Evolutionary conservation across 2,329 filamentous ascomycete genomes (phyloP), one percentile per base, ranked within the genome.

Genomic region (Hymenoscyphus albidus): DNA sequence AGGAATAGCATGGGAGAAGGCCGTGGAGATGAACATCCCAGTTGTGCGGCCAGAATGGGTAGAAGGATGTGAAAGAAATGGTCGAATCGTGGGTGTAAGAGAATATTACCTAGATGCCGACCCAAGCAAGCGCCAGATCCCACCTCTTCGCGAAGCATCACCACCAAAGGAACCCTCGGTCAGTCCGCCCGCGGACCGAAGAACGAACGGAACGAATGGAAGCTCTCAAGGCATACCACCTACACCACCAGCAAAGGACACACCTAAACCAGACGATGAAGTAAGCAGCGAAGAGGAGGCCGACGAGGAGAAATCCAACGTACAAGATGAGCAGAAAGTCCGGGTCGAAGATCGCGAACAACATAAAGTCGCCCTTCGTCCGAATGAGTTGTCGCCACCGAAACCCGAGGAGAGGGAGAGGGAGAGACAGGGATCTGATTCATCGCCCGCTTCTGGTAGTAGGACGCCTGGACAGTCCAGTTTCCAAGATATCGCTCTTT

Each of bases 1-100:
- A 63, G 95, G 95, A 39, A 84, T 91, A 60, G 85, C 89, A 13
- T 99, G 95, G 95, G 95, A 99, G 79, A 96, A 95, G 81, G 95
- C 95, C 0, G 89, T 94, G 38, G 94, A 98, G 80, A 96, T 93
- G 86, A 99, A 98, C 77, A 96, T 99, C 62, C 95, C 95, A 7
- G 92, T 99, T 12, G 95, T 99, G 27, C 86, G 95, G 48, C 95
- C 95, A 22, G 95, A 99, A 77, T 99, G 95, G 95, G 86, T 99
- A 38, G 91, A 96, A 72, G 94, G 93, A n/a, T 99, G 95, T 76
- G 94, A 98, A 79, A 85, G 90, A 70, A 93, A 92, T 76, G 94
- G 94, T 56, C 87, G 93, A 65, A 96, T 99, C 68, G 89, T 98
- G 2, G 93, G 94, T 59, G 95, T 98, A 38, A 89, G 95, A 71